Evolutionary conservation across 2,329 filamentous ascomycete genomes (phyloP).

Genomic region (Nannizzia gypsea): DNA sequence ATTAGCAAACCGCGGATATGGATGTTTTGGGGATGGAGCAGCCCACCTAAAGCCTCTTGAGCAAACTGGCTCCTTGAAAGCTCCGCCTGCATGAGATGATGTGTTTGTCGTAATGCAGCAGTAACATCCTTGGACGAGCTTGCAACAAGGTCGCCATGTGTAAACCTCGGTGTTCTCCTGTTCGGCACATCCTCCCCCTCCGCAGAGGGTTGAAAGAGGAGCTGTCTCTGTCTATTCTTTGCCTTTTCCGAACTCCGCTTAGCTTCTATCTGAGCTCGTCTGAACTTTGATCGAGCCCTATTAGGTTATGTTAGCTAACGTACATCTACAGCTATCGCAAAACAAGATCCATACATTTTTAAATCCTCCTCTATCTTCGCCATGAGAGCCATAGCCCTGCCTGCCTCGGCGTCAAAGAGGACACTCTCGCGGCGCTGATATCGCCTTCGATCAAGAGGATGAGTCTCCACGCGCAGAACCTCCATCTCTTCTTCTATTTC

Average conservation of each 20-base stretch:
- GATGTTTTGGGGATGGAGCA: background rate
- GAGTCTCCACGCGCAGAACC: slow-evolving; percentile 61
- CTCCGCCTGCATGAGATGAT: slow-evolving; percentile 75
- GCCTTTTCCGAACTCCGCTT: slow-evolving; percentile 63
- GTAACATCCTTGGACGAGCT: slow-evolving; percentile 76
- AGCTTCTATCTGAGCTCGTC: slow-evolving; percentile 68
- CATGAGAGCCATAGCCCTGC: slow-evolving; percentile 54
- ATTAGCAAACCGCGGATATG: slow-evolving; percentile 7
- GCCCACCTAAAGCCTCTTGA: slow-evolving; percentile 59
- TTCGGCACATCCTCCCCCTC: slow-evolving; percentile 26
- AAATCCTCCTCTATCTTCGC: slow-evolving; percentile 59
- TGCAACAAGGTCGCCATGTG: slow-evolving; percentile 60
- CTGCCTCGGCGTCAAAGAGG: slow-evolving; percentile 50
- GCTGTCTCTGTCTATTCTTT: slow-evolving; percentile 62
- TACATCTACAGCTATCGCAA: slow-evolving; percentile 13
- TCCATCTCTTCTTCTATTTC: slow-evolving; percentile 76
- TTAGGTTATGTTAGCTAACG: slow-evolving; percentile 22
- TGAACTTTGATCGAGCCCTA: slow-evolving; percentile 56
- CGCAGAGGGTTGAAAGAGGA: slow-evolving; percentile 57
- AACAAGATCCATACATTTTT: slow-evolving; percentile 44
- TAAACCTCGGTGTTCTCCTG: slow-evolving; percentile 36
- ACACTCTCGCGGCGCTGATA: slow-evolving; percentile 37
- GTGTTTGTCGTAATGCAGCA: slow-evolving; percentile 67
- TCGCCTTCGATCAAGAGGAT: slow-evolving; percentile 45
- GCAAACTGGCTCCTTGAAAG: slow-evolving; percentile 80